Evolutionary conservation across 768 basidiomycete genomes (phyloP).

Genomic region (Termitomyces titanicus): DNA sequence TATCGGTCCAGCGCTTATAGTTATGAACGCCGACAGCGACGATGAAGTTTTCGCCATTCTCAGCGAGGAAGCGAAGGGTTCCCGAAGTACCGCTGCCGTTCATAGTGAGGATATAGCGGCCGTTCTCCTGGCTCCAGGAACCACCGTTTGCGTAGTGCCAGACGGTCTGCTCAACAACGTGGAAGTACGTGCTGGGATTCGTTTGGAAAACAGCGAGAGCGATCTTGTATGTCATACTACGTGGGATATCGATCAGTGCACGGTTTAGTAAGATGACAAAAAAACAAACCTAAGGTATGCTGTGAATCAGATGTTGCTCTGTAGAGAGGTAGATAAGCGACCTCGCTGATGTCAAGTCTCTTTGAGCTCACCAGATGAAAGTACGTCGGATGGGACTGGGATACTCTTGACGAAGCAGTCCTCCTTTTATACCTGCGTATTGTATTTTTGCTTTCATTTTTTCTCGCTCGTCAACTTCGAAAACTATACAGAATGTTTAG

Average conservation of each 20-base stretch:
- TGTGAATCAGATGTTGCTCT: not conserved
- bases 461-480: too few relatives aligned
- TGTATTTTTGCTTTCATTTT: too few relatives aligned
- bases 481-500: too few relatives aligned
- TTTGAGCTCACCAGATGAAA: not conserved
- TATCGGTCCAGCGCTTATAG: conserved; percentile 36
- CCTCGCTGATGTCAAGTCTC: not conserved
- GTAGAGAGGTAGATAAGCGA: not conserved
- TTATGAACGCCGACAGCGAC: conserved; percentile 36
- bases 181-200: conserved; percentile 16
- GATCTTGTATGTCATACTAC: not conserved
- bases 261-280: not conserved
- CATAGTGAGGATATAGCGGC: conserved; percentile 26
- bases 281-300: not conserved
- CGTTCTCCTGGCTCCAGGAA: conserved; percentile 23
- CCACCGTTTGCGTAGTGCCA: conserved; percentile 32
- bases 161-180: conserved; percentile 28
- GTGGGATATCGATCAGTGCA: not conserved
- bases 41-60: conserved; percentile 27
- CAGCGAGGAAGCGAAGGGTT: conserved; percentile 9
- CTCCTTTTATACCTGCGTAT: too few relatives aligned
- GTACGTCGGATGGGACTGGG: not conserved
- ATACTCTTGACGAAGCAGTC: not conserved
- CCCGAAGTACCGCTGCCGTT: conserved; percentile 37
- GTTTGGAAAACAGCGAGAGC: not conserved